These are phyloP conservation scores for Metarhizium brunneum DNA, from an alignment of 2,329 filamentous ascomycete species.

Conservation along the genomic window DNA sequence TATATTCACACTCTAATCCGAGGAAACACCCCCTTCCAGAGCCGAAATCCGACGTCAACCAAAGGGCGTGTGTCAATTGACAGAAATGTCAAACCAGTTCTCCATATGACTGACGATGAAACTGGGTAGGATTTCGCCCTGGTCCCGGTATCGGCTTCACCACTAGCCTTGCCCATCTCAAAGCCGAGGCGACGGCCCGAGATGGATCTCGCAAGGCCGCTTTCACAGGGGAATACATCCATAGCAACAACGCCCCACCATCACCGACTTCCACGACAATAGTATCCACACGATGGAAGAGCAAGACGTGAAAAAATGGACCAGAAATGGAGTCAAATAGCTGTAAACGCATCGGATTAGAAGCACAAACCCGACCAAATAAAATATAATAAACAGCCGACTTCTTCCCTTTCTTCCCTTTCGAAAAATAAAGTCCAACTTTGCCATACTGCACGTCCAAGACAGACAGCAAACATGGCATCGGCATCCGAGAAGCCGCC, in stretches of 20 bases:
- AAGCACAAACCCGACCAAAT: not conserved
- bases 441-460: no score
- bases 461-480: not conserved
- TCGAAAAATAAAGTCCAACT: not conserved
- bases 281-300: not conserved
- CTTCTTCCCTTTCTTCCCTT: not conserved
- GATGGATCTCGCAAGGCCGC: no score
- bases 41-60: not conserved
- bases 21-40: not conserved
- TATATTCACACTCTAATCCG: not conserved
- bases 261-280: not conserved
- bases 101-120: not conserved
- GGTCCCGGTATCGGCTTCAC: not conserved
- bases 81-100: not conserved
- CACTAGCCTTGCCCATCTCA: not conserved
- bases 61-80: not conserved
- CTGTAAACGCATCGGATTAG: not conserved
- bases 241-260: not conserved
- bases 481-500: not conserved
- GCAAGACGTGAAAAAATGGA: not conserved
- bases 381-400: not conserved
- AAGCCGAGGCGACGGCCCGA: not conserved
- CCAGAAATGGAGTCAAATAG: not conserved
- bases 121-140: not conserved
- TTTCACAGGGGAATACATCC: not conserved